A percentile compares a stretch with the other conserved stretches of the same genome.
Conservation (phyloP, 164 flowering plant genomes). For the Vitis rupestris region DNA sequence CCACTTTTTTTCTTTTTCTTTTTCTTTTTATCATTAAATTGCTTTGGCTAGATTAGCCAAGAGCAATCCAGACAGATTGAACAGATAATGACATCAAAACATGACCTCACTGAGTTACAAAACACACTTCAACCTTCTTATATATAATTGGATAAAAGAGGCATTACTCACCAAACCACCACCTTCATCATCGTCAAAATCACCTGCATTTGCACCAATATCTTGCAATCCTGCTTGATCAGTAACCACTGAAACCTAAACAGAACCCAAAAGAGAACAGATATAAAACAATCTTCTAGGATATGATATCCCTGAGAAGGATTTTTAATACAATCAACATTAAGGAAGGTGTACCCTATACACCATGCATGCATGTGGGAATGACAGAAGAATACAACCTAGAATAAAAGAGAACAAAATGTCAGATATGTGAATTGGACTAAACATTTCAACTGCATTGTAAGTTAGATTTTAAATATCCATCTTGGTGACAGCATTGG, state of each 20-base stretch:
- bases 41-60: no score
- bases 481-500: not conserved
- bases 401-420: not conserved
- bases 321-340: no score
- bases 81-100: no score
- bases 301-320: not conserved
- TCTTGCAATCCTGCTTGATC: constrained; percentile 84
- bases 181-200: constrained; percentile 95
- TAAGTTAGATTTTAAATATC: not conserved
- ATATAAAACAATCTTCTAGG: not conserved
- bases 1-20: no score
- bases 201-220: constrained; percentile 64
- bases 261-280: not conserved
- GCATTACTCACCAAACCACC: constrained; percentile 80
- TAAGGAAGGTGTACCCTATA: not conserved
- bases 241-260: constrained; percentile 86
- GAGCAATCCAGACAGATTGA: no score
- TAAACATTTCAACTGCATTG: not conserved
- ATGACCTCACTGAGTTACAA: no score
- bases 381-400: not conserved
- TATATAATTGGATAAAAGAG: not conserved
- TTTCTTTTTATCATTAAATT: no score
- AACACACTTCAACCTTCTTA: no score
- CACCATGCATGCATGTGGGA: not conserved
- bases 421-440: not conserved